Percentiles rank a stretch among this genome's conserved stretches.
These are phyloP conservation scores for Phytophthora boehmeriae DNA, from an alignment of 352 stramenopile genomes.

Conservation along the genomic window DNA sequence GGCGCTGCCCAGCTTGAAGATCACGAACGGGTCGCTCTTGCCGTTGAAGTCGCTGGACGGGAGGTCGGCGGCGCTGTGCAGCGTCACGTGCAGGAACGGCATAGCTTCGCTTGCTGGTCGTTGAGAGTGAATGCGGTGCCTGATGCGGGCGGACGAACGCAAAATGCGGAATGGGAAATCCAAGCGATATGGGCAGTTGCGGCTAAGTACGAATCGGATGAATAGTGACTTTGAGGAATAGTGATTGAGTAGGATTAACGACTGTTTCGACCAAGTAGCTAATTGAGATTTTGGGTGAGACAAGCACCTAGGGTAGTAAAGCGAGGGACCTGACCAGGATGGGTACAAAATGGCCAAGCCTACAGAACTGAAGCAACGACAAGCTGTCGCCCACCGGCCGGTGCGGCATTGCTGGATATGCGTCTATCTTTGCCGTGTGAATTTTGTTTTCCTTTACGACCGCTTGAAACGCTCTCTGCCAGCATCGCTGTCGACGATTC, in stretches of 20 bases:
- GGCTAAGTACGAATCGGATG: neutral
- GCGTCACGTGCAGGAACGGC: constrained; percentile 56
- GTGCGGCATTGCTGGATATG: neutral
- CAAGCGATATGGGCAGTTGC: neutral
- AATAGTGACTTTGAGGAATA: constrained; percentile 8
- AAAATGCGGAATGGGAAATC: constrained; percentile 24
- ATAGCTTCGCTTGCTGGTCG: constrained; percentile 23
- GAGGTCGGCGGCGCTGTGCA: constrained; percentile 57
- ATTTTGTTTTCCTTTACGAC: neutral
- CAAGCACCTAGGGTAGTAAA: constrained; percentile 5
- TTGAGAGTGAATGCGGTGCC: constrained; percentile 1
- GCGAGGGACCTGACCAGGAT: neutral
- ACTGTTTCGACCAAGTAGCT: neutral
- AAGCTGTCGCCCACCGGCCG: neutral
- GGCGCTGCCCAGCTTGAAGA: constrained; percentile 53
- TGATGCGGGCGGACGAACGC: neutral
- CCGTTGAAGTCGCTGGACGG: constrained; percentile 63
- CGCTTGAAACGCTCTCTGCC: neutral
- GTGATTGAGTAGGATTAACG: neutral
- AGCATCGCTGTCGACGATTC: neutral
- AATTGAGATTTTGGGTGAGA: neutral
- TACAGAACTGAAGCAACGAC: neutral
- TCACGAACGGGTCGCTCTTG: constrained; percentile 82
- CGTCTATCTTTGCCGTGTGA: neutral
- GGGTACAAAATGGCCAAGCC: constrained; percentile 15